Conservation (phyloP, 2,329 filamentous ascomycete species). For the Aspergillus neoniger region DNA sequence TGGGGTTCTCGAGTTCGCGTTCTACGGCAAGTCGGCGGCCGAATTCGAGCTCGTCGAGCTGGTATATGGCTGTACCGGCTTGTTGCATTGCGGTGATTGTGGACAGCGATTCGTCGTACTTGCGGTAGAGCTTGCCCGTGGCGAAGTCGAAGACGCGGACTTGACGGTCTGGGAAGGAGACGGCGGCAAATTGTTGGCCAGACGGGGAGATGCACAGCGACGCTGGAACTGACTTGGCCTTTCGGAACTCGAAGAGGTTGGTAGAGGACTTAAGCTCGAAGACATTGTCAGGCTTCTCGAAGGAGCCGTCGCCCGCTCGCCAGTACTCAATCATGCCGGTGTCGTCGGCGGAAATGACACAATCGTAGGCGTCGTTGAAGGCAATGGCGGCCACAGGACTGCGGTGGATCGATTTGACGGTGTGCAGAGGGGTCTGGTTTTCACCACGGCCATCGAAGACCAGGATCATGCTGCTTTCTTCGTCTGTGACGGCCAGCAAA, state of each 20-base stretch:
- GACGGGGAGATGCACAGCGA: constrained; percentile 83
- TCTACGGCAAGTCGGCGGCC: constrained; percentile 84
- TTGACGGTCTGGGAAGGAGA: constrained; percentile 91
- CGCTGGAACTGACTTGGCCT: constrained; percentile 80
- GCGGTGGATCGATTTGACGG: constrained; percentile 76
- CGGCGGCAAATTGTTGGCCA: constrained; percentile 80
- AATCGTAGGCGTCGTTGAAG: constrained; percentile 87
- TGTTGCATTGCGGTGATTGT: constrained; percentile 95
- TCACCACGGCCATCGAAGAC: constrained; percentile 92
- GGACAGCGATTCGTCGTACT: constrained; percentile 90
- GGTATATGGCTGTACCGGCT: constrained; percentile 77
- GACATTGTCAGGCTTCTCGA: constrained; percentile 88
- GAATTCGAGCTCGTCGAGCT: constrained; percentile 88
- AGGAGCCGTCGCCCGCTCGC: constrained; percentile 70
- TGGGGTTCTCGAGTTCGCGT: constrained; percentile 74
- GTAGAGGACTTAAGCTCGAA: constrained; percentile 94
- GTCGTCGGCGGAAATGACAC: constrained; percentile 85
- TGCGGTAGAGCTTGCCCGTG: constrained; percentile 82
- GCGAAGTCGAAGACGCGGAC: constrained; percentile 92
- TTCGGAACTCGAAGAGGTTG: constrained; percentile 95
- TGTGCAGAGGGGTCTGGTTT: constrained; percentile 72
- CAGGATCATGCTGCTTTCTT: constrained; percentile 69
- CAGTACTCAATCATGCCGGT: constrained; percentile 97
- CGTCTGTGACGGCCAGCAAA: constrained; percentile 78
- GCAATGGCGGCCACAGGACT: constrained; percentile 79